A percentile compares a stretch with the other conserved stretches of the same genome.
Evolutionary conservation across 331 rosid species (phyloP).

Genomic region (Rhamnella rubrinervis): DNA sequence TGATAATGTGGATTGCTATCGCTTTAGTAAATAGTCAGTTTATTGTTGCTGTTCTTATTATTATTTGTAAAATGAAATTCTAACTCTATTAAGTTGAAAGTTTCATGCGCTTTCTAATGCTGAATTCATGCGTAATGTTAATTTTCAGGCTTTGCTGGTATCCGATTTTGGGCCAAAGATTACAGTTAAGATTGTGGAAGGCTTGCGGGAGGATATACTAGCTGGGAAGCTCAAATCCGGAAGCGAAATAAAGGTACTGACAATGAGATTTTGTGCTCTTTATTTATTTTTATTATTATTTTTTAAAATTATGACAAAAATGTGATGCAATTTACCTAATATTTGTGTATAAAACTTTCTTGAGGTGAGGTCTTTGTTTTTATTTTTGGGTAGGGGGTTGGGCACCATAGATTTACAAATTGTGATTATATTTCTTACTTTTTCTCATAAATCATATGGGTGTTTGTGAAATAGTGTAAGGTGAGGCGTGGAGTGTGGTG

Average conservation of each 20-base stretch:
- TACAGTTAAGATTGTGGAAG: slow-evolving; percentile 80
- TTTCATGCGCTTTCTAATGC: not conserved
- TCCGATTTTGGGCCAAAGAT: slow-evolving; percentile 90
- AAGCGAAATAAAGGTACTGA: slow-evolving; percentile 55
- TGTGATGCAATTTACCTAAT: not conserved
- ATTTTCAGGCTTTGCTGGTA: slow-evolving; percentile 65
- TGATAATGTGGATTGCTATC: too few species aligned
- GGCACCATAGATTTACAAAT: too few species aligned
- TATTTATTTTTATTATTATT: not conserved
- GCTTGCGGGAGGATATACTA: slow-evolving; percentile 67
- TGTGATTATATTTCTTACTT: not conserved
- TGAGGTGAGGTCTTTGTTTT: not conserved
- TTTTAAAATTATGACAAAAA: not conserved
- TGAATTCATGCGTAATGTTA: not conserved
- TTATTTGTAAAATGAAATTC: not conserved
- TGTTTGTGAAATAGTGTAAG: not conserved
- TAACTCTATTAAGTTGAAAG: not conserved
- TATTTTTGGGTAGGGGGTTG: too few species aligned
- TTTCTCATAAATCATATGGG: not conserved
- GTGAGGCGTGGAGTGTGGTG: slow-evolving; percentile 19
- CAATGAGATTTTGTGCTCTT: not conserved
- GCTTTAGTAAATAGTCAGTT: too few species aligned
- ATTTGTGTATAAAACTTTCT: not conserved
- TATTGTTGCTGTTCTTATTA: not conserved
- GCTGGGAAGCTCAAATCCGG: slow-evolving; percentile 84